Percentiles rank a stretch among this genome's conserved stretches.
These are phyloP conservation scores for Blastobotrys petasosporus DNA, from an alignment of 1,139 yeast species.

Conservation along the genomic window DNA sequence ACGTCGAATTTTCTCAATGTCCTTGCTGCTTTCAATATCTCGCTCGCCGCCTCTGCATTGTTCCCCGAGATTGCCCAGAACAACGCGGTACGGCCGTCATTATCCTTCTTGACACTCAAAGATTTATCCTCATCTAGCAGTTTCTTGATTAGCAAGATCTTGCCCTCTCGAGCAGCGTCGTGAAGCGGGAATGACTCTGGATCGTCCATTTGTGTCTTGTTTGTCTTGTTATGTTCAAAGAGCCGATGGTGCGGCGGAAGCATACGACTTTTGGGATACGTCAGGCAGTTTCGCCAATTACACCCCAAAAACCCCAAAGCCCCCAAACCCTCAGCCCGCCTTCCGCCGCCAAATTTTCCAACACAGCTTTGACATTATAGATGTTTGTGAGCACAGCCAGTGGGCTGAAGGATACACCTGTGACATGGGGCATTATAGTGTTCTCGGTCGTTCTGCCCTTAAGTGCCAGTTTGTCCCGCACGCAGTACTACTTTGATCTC, in stretches of 20 bases:
- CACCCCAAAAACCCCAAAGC: no score
- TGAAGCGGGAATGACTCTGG: slow-evolving; percentile 37
- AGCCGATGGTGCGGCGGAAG: background rate
- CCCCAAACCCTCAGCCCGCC: no score
- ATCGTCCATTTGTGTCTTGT: background rate
- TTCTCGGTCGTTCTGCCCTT: slow-evolving; percentile 44
- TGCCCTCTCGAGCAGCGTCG: slow-evolving; percentile 55
- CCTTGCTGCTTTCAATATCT: slow-evolving; percentile 41
- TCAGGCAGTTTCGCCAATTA: background rate
- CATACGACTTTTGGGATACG: no score
- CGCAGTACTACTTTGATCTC: slow-evolving; percentile 50
- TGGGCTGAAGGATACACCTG: slow-evolving; percentile 59
- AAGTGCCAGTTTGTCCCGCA: slow-evolving; percentile 47
- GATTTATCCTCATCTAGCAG: slow-evolving; percentile 47
- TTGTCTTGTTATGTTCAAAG: background rate
- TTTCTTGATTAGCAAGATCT: slow-evolving; percentile 44
- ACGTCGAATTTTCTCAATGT: slow-evolving; percentile 43
- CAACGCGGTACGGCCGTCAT: slow-evolving; percentile 73
- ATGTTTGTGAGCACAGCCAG: slow-evolving; percentile 42
- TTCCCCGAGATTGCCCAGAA: slow-evolving; percentile 85
- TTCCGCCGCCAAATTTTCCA: no score
- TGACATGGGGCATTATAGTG: slow-evolving; percentile 44
- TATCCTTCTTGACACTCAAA: slow-evolving; percentile 46
- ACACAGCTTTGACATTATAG: no score
- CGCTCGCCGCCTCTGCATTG: slow-evolving; percentile 47